Percentiles rank a stretch among this genome's conserved stretches.
phyloP scores from a whole-genome alignment of 2,329 filamentous ascomycete genomes.

The Alternaria conjuncta region DNA sequence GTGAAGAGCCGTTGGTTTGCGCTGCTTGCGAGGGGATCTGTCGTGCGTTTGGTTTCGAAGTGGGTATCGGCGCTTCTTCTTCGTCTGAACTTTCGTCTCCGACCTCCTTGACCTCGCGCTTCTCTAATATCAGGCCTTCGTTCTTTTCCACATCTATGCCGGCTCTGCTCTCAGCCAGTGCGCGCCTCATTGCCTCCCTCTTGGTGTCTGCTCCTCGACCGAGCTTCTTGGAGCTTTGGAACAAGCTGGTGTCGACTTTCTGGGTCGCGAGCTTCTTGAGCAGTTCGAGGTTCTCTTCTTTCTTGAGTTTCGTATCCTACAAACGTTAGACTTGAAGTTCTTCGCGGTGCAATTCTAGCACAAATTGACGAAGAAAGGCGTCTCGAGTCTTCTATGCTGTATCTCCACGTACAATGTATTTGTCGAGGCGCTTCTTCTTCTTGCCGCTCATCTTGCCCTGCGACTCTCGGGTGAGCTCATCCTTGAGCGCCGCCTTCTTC shows the following conservation, averaged over 20 bases:
- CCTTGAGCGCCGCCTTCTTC: conserved; percentile 58
- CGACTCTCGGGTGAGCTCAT: conserved; percentile 60
- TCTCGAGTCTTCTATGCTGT: neutral
- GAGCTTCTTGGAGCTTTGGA: conserved; percentile 78
- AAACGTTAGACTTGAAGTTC: conserved; percentile 3
- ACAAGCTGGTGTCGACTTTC: conserved; percentile 81
- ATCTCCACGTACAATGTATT: conserved; percentile 64
- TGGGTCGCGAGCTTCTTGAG: conserved; percentile 80
- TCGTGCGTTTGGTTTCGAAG: neutral
- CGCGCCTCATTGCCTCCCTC: conserved; percentile 69
- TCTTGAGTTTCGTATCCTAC: conserved; percentile 86
- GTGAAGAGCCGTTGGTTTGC: neutral
- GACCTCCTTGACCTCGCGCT: conserved; percentile 33
- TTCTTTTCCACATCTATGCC: conserved; percentile 65
- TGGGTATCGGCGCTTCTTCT: neutral
- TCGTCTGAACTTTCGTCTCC: conserved; percentile 37
- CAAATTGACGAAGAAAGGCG: neutral
- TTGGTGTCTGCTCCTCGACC: conserved; percentile 74
- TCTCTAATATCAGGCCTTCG: conserved; percentile 62
- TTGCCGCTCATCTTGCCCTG: conserved; percentile 66
- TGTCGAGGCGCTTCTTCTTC: conserved; percentile 72
- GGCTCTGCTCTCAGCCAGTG: conserved; percentile 68
- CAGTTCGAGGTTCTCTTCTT: conserved; percentile 87
- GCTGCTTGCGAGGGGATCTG: neutral
- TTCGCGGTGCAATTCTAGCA: neutral